Evolutionary conservation across 179 eudicot genomes (phyloP).

Genomic region (Corrigiola litoralis): DNA sequence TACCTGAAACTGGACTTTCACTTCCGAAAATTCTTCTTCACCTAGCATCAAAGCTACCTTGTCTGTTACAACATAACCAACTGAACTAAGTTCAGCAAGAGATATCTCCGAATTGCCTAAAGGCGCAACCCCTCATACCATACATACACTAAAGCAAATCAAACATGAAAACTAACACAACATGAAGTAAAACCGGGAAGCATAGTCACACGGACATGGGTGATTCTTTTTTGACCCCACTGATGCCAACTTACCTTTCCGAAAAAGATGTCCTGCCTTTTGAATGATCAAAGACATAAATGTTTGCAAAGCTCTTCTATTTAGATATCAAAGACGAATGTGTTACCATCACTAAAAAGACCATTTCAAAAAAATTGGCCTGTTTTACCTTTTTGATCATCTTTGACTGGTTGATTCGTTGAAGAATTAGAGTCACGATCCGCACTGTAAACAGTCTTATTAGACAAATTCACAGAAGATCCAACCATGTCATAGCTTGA

Average conservation of each 20-base stretch:
- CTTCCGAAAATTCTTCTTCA: constrained; percentile 86
- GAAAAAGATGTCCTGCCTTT: neutral
- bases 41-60: constrained; percentile 28
- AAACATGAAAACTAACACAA: neutral
- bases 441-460: constrained; percentile 11
- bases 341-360: constrained; percentile 27
- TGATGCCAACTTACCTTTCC: neutral
- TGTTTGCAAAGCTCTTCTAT: too few relatives aligned
- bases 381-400: constrained; percentile 24
- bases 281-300: neutral
- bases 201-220: neutral
- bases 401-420: constrained; percentile 18
- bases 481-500: constrained; percentile 26
- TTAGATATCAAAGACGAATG: neutral
- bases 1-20: constrained; percentile 85
- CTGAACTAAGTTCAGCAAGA: neutral
- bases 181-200: too few relatives aligned
- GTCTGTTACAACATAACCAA: constrained; percentile 33
- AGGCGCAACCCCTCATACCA: neutral
- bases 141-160: neutral
- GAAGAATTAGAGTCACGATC: constrained; percentile 30
- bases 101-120: neutral
- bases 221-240: constrained; percentile 1
- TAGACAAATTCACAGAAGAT: constrained; percentile 18
- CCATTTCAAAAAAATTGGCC: constrained; percentile 22